phyloP scores from a whole-genome alignment of 202 grass and related monocot genomes.

The Sporobolus alterniflorus region DNA sequence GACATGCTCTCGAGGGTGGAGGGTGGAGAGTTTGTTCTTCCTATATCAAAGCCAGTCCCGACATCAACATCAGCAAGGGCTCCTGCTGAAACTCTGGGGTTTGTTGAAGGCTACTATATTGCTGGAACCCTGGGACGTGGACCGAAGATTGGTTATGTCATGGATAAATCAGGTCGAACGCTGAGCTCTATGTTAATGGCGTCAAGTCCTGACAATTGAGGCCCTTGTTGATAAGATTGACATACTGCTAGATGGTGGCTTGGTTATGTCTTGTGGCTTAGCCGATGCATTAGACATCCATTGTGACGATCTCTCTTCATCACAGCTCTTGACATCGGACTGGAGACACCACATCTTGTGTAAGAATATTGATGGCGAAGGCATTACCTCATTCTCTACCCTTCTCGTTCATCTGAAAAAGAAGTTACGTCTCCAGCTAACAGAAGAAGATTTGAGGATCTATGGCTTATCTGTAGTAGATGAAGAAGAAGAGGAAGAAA shows the following conservation, averaged over 20 bases:
- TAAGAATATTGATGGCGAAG: not conserved
- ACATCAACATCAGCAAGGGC: not conserved
- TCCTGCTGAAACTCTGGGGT: no score
- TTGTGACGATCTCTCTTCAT: not conserved
- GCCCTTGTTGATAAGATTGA: not conserved
- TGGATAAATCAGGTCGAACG: not conserved
- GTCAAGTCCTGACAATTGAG: not conserved
- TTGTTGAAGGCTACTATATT: not conserved
- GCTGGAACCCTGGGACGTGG: not conserved
- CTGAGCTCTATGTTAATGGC: not conserved
- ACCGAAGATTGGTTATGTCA: not conserved
- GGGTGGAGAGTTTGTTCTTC: not conserved
- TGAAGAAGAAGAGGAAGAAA: not conserved
- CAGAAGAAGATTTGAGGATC: not conserved
- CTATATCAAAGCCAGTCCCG: not conserved
- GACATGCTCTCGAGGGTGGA: not conserved
- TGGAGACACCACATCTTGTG: not conserved
- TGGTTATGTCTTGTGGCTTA: not conserved
- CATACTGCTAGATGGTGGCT: slow-evolving; percentile 1
- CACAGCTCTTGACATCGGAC: not conserved
- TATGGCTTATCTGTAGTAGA: not conserved
- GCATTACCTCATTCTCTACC: not conserved
- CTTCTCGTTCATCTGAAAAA: not conserved
- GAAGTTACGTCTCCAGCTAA: not conserved
- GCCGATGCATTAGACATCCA: not conserved